These are phyloP conservation scores for Penicillium egyptiacum DNA, from an alignment of 495 filamentous ascomycete species.

Conservation along the genomic window DNA sequence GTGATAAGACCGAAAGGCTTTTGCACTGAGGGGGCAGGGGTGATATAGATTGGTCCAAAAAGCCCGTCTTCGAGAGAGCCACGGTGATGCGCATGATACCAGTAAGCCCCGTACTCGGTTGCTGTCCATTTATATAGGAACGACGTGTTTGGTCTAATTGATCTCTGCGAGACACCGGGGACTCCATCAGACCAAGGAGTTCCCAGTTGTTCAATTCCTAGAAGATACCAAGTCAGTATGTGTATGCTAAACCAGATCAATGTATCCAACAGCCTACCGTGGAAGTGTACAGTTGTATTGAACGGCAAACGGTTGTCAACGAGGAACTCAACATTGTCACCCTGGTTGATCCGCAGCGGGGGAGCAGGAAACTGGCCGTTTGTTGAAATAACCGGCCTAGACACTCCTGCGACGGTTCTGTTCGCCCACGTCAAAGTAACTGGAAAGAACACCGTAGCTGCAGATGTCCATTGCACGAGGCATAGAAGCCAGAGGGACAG, in stretches of 20 bases:
- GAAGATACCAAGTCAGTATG: not conserved
- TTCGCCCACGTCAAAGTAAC: constrained; percentile 36
- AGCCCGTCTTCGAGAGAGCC: constrained; percentile 57
- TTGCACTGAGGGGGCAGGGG: constrained; percentile 26
- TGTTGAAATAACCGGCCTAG: constrained; percentile 54
- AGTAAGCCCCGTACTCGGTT: constrained; percentile 31
- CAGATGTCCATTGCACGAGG: constrained; percentile 18
- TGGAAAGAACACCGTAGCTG: constrained; percentile 32
- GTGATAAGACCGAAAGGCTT: constrained; percentile 51
- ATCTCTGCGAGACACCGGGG: constrained; percentile 48
- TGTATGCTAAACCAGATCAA: not conserved
- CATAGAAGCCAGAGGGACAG: constrained; percentile 15
- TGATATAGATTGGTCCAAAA: constrained; percentile 54
- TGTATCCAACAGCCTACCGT: constrained; percentile 34
- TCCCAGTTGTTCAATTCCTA: constrained; percentile 39
- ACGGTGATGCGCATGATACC: constrained; percentile 54
- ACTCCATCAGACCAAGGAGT: constrained; percentile 57
- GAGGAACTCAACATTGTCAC: constrained; percentile 59
- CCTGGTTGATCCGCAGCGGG: constrained; percentile 56
- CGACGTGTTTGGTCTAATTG: constrained; percentile 44
- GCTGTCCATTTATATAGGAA: constrained; percentile 52
- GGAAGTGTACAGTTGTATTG: constrained; percentile 54
- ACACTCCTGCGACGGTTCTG: constrained; percentile 28
- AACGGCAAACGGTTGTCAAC: constrained; percentile 57
- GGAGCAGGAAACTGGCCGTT: constrained; percentile 65